Conservation (phyloP, 495 filamentous ascomycete genomes). For the Margaritispora aquatica region DNA sequence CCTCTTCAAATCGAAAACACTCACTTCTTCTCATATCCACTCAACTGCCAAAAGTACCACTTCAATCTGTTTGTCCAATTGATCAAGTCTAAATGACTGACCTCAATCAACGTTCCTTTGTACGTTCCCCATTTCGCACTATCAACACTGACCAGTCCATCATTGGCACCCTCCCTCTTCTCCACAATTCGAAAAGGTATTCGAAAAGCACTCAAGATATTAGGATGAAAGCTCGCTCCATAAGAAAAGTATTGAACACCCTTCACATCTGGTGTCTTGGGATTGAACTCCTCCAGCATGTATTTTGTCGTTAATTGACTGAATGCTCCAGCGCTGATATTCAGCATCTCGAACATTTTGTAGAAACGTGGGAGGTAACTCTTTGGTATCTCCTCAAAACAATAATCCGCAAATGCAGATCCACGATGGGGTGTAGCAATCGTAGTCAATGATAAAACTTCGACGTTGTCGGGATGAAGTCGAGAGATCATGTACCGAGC, state of each 20-base stretch:
- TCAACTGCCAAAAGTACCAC: constrained; percentile 61
- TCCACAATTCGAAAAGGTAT: constrained; percentile 65
- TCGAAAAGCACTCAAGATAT: constrained; percentile 67
- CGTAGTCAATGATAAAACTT: constrained; percentile 74
- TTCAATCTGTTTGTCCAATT: constrained; percentile 89
- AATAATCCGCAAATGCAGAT: constrained; percentile 77
- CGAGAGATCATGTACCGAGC: constrained; percentile 87
- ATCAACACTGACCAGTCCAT: constrained; percentile 84
- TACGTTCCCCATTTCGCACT: constrained; percentile 89
- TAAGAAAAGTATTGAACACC: constrained; percentile 90
- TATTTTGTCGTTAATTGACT: constrained; percentile 75
- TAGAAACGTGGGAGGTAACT: constrained; percentile 62
- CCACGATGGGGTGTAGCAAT: constrained; percentile 85
- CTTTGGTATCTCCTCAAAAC: constrained; percentile 65
- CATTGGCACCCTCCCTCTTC: constrained; percentile 73
- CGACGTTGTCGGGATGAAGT: constrained; percentile 49
- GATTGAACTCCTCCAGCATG: constrained; percentile 81
- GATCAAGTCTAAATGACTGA: constrained; percentile 89
- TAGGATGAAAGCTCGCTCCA: constrained; percentile 66
- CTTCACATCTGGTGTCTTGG: constrained; percentile 63
- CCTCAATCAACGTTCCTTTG: constrained; percentile 80
- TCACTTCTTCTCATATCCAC: constrained; percentile 64
- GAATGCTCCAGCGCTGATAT: constrained; percentile 78
- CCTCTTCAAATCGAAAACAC: not conserved
- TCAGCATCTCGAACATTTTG: constrained; percentile 55